Percentiles rank a stretch among this genome's conserved stretches.
Conservation (phyloP, 495 filamentous ascomycete genomes). For the Talaromyces ruber region DNA sequence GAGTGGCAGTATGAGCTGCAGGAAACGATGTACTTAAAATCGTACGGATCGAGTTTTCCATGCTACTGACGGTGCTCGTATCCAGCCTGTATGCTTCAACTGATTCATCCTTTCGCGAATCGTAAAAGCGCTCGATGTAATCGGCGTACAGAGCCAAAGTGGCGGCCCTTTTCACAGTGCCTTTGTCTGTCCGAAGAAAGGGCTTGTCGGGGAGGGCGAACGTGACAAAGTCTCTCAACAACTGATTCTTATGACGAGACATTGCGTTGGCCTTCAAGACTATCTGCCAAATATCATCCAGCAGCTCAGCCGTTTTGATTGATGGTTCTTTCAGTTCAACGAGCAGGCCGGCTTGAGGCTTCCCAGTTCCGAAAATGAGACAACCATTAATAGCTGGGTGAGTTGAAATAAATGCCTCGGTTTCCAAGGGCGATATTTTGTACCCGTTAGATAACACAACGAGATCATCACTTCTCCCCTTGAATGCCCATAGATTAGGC, state of each 20-base stretch:
- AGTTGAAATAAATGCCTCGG: constrained; percentile 7
- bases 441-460: constrained; percentile 15
- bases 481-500: constrained; percentile 13
- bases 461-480: constrained; percentile 16
- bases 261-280: constrained; percentile 14
- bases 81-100: neutral
- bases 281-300: constrained; percentile 19
- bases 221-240: constrained; percentile 11
- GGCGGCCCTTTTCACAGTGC: constrained; percentile 20
- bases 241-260: constrained; percentile 19
- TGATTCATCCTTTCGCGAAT: neutral
- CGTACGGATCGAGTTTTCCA: neutral
- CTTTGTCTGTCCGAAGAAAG: constrained; percentile 20
- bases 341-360: constrained; percentile 17
- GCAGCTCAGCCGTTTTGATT: constrained; percentile 10
- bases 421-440: constrained; percentile 10
- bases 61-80: neutral
- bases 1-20: constrained; percentile 6
- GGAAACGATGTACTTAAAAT: neutral
- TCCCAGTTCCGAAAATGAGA: constrained; percentile 12
- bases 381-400: constrained; percentile 10
- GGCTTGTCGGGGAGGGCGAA: constrained; percentile 10
- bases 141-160: constrained; percentile 24
- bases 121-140: constrained; percentile 16
- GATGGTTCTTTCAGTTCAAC: constrained; percentile 17